Conservation (phyloP, 495 filamentous ascomycete genomes). For the Hypoxylon trugodes region DNA sequence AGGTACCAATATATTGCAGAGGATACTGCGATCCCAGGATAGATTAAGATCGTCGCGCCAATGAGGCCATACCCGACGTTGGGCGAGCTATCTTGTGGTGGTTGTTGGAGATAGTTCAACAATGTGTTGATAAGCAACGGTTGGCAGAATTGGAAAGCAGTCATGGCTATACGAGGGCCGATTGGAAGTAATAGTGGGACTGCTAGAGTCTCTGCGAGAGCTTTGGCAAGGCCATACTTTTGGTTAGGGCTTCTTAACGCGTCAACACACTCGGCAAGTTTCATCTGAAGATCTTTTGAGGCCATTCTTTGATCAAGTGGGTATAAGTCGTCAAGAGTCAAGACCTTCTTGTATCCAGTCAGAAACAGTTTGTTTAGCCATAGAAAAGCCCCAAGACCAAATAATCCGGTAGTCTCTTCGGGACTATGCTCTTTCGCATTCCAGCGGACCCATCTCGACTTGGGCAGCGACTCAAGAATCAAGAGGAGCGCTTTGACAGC, state of each 20-base stretch:
- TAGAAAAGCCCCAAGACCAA: constrained; percentile 60
- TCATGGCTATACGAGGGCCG: constrained; percentile 41
- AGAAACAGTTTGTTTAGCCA: constrained; percentile 68
- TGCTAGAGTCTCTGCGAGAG: constrained; percentile 33
- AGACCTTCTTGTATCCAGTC: constrained; percentile 52
- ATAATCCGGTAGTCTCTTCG: constrained; percentile 67
- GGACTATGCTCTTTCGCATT: constrained; percentile 57
- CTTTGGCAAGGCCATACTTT: constrained; percentile 26
- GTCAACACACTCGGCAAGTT: constrained; percentile 31
- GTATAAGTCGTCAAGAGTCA: constrained; percentile 58
- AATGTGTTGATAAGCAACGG: constrained; percentile 69
- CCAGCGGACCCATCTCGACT: constrained; percentile 51
- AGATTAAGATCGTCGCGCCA: constrained; percentile 55
- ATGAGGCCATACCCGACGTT: constrained; percentile 57
- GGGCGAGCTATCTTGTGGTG: constrained; percentile 49
- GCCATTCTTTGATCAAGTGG: constrained; percentile 55
- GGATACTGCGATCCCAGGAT: constrained; percentile 64
- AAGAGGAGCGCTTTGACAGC: constrained; percentile 60
- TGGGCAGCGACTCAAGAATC: constrained; percentile 63
- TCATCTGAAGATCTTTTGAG: constrained; percentile 49
- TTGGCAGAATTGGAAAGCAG: constrained; percentile 67
- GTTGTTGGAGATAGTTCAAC: constrained; percentile 54
- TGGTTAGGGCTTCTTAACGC: constrained; percentile 11
- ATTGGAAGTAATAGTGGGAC: constrained; percentile 46
- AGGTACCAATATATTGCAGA: constrained; percentile 62